A percentile compares a stretch with the other conserved stretches of the same genome.
Conservation (phyloP, 2,329 filamentous ascomycete genomes). For the Neocucurbitaria cava region DNA sequence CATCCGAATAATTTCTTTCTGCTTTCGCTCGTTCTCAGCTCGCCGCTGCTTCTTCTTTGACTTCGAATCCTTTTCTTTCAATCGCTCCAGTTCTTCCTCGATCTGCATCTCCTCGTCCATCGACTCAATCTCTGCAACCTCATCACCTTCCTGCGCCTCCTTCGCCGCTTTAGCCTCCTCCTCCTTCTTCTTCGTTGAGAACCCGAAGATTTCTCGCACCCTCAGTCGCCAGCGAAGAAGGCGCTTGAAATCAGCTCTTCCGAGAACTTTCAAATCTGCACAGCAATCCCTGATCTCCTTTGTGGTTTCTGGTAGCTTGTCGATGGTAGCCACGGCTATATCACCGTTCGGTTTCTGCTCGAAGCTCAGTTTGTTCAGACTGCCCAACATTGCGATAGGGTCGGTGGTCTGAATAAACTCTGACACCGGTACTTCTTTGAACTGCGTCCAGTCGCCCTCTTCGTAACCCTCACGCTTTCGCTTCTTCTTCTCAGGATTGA, state of each 20-base stretch:
- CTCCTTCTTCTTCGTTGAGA: constrained; percentile 75
- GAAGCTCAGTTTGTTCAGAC: constrained; percentile 84
- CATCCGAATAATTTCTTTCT: constrained; percentile 93
- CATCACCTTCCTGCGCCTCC: constrained; percentile 58
- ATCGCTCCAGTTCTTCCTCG: constrained; percentile 81
- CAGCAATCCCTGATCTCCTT: constrained; percentile 68
- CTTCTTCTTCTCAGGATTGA: constrained; percentile 97
- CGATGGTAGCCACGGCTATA: constrained; percentile 83
- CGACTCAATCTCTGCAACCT: constrained; percentile 80
- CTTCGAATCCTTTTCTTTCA: constrained; percentile 79
- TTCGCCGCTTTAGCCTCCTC: constrained; percentile 53
- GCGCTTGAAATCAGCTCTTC: constrained; percentile 91
- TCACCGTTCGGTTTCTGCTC: constrained; percentile 78
- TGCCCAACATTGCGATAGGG: constrained; percentile 89
- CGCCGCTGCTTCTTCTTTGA: constrained; percentile 84
- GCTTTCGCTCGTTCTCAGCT: constrained; percentile 90
- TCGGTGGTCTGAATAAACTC: constrained; percentile 95
- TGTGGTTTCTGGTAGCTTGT: constrained; percentile 75
- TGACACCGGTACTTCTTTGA: constrained; percentile 85
- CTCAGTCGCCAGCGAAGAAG: constrained; percentile 88
- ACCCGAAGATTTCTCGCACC: constrained; percentile 88
- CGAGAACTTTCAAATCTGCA: constrained; percentile 80
- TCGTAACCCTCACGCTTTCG: constrained; percentile 97
- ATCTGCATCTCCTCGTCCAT: constrained; percentile 97
- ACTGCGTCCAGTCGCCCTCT: constrained; percentile 91